Conservation (phyloP, 139 green algal genomes). For the Zygnema circumcarinatum region DNA sequence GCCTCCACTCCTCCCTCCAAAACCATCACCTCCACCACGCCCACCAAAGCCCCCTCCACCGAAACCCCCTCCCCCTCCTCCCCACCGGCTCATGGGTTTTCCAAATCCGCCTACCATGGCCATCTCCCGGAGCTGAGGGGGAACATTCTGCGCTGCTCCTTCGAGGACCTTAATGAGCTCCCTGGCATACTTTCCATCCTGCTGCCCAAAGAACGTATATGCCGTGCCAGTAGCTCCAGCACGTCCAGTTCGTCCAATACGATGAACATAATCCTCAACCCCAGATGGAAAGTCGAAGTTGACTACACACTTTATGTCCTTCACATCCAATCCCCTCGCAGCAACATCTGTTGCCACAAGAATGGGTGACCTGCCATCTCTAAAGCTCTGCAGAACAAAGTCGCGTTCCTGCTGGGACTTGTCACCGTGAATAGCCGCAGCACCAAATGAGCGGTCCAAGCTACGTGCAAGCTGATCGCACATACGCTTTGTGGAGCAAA, state of each 20-base stretch:
- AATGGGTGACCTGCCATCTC: constrained; percentile 61
- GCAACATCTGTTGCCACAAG: constrained; percentile 78
- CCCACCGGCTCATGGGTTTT: constrained; percentile 32
- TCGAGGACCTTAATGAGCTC: constrained; percentile 61
- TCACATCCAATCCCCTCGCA: constrained; percentile 80
- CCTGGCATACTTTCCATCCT: constrained; percentile 57
- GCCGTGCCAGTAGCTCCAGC: constrained; percentile 74
- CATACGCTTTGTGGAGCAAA: constrained; percentile 92
- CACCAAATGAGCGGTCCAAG: constrained; percentile 55
- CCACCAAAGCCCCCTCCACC: constrained; percentile 32
- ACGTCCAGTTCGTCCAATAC: constrained; percentile 81
- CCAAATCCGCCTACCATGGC: constrained; percentile 13
- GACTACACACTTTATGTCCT: constrained; percentile 80
- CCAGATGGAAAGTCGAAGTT: constrained; percentile 76
- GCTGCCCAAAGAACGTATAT: constrained; percentile 82
- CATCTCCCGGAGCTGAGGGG: constrained; percentile 41
- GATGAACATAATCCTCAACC: constrained; percentile 92
- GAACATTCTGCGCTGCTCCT: constrained; percentile 51
- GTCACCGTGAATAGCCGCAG: constrained; percentile 90
- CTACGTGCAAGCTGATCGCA: constrained; percentile 82
- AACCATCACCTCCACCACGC: neutral
- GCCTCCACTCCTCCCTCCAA: neutral
- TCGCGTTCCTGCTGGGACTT: constrained; percentile 94
- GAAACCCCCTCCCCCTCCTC: constrained; percentile 30
- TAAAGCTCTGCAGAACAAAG: constrained; percentile 75